Base-by-base conservation (phyloP, 2,329 filamentous ascomycete genomes). In the Volutella citrinella region DNA sequence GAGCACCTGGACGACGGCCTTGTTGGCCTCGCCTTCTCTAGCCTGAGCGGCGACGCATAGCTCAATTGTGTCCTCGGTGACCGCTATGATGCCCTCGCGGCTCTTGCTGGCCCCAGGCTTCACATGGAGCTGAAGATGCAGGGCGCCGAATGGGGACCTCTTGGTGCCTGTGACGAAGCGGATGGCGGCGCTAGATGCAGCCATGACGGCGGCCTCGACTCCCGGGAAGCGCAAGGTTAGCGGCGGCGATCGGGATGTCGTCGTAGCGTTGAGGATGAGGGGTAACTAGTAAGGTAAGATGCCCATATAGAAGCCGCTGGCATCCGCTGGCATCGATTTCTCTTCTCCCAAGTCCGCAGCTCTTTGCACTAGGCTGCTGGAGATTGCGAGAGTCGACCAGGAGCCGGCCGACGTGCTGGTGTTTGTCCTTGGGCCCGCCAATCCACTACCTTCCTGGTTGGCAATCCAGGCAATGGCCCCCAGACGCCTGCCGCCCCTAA, bases 1-100 rank as follows among this genome's bases (percentile, higher is more conserved):
- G 35, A 88, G 62, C 5, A 87, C 60, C 22, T 72, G 66, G 30
- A 78, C 61, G 4, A 85, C 78, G 5, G 82, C 82, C 52, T 74
- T 75, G 53, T 87, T 87, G 6, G 83, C 77, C 52, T 84, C 79
- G 11, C 82, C 81, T 11, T 86, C 79, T 40, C 72, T 70, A 10
- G 83, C 70, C 43, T 74, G 79, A 0, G 80, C 82, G 1, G 81
- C 63, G 4, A 87, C 82, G 29, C 79, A 82, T 2, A 88, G 56
- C 40, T 84, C 74, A 28, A 87, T 70, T 3, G 63, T 63, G 7
- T 76, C 68, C 16, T 78, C 69, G 0, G 71, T 70, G 5, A 87
- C 59, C 1, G 68, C 65, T 4, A 64, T 53, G 27, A 87, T 67
- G 11, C 82, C 82, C 47, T 84, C 74, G 20, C 80, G 73, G 16